Evolutionary conservation across 139 green algal genomes (phyloP).

Genomic region (Chlorella sp.): DNA sequence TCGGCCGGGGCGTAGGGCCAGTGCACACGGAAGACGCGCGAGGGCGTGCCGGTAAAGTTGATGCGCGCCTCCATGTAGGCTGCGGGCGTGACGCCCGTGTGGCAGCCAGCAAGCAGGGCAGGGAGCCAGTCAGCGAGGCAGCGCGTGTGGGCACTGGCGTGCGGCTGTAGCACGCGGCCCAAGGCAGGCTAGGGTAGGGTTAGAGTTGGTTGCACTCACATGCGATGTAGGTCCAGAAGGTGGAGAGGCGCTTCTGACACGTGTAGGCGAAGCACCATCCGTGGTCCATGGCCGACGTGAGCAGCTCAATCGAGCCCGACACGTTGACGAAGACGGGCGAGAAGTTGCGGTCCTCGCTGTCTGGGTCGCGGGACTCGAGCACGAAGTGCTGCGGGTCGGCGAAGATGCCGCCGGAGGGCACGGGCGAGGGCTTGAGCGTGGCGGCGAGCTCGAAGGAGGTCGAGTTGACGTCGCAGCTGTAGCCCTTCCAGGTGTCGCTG

Average conservation of each 20-base stretch:
- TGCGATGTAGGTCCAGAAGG: slow-evolving; percentile 43
- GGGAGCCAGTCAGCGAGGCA: too few relatives aligned
- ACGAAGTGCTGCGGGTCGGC: slow-evolving; percentile 40
- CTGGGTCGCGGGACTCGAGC: slow-evolving; percentile 40
- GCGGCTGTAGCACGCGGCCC: too few relatives aligned
- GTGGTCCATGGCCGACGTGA: slow-evolving; percentile 40
- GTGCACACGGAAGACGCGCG: slow-evolving; percentile 22
- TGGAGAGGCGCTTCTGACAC: slow-evolving; percentile 34
- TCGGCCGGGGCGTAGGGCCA: slow-evolving; percentile 31
- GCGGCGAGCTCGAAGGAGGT: slow-evolving; percentile 14
- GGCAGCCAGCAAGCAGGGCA: background rate
- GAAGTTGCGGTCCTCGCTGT: slow-evolving; percentile 55
- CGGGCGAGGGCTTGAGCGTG: slow-evolving; percentile 17
- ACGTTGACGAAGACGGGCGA: slow-evolving; percentile 38
- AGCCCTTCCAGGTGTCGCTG: slow-evolving; percentile 11
- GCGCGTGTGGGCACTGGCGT: too few relatives aligned
- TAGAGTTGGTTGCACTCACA: too few relatives aligned
- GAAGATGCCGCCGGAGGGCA: slow-evolving; percentile 29
- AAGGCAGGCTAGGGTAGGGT: too few relatives aligned
- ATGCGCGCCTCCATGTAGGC: background rate
- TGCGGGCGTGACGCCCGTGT: too few relatives aligned
- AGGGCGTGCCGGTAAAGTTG: slow-evolving; percentile 15
- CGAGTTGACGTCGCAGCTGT: slow-evolving; percentile 18
- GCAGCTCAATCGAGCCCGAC: slow-evolving; percentile 12
- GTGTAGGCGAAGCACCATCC: slow-evolving; percentile 60